Conservation (phyloP, 768 basidiomycete genomes). For the Collybiopsis confluens region DNA sequence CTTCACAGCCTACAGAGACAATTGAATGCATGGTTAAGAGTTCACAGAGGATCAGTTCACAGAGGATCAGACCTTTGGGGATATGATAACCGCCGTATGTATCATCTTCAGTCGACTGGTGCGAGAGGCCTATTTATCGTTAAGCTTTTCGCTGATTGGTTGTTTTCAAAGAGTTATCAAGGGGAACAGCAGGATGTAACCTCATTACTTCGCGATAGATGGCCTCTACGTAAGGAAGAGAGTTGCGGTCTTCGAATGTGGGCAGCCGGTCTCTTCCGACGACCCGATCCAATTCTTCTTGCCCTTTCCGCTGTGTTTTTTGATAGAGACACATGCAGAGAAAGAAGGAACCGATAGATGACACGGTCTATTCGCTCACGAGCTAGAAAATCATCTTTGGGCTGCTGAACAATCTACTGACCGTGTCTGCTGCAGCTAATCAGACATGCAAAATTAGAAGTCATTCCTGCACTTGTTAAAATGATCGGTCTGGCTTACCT, state of each 20-base stretch:
- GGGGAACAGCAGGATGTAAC: neutral
- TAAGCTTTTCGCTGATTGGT: neutral
- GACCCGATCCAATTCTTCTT: neutral
- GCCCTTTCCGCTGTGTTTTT: neutral
- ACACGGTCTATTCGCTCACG: neutral
- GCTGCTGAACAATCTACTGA: neutral
- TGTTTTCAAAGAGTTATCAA: neutral
- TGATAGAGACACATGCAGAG: neutral
- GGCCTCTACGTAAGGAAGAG: constrained; percentile 1
- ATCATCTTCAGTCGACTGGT: constrained; percentile 21
- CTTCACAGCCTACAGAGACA: constrained; percentile 13
- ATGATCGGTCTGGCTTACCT: neutral
- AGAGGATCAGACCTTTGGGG: constrained; percentile 9
- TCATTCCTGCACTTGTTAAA: too few species aligned
- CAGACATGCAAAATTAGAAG: too few species aligned
- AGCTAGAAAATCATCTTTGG: neutral
- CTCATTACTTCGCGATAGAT: constrained; percentile 4
- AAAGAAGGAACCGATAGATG: neutral
- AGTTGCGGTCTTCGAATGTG: neutral
- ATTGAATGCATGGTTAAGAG: neutral
- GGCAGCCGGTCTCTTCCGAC: constrained; percentile 1
- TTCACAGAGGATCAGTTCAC: too few species aligned
- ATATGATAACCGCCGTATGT: constrained; percentile 21
- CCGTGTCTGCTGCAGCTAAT: neutral
- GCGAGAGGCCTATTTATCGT: constrained; percentile 11